Conservation (phyloP, 805 yeast genomes). For the Ogataea pignaliae region DNA sequence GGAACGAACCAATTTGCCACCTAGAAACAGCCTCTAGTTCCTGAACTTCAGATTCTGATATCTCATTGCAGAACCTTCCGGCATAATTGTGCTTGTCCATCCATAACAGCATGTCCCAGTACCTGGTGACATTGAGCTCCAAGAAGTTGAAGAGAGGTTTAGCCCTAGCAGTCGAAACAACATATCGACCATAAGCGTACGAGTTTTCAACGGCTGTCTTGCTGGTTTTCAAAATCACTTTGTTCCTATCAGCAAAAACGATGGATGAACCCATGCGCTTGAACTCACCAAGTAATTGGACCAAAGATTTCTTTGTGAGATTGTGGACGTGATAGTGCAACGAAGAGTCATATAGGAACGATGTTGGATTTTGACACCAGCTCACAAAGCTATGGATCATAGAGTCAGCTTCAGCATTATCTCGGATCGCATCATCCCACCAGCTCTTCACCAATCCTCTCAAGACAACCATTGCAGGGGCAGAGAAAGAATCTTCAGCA, state of each 20-base stretch:
- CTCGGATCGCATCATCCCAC: conserved; percentile 87
- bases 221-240: conserved; percentile 64
- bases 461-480: conserved; percentile 65
- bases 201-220: conserved; percentile 81
- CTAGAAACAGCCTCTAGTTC: conserved; percentile 46
- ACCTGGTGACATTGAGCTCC: conserved; percentile 66
- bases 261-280: conserved; percentile 72
- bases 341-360: conserved; percentile 70
- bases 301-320: conserved; percentile 72
- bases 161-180: conserved; percentile 70
- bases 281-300: conserved; percentile 79
- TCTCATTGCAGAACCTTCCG: conserved; percentile 55
- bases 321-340: conserved; percentile 86
- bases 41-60: conserved; percentile 41
- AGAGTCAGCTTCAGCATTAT: conserved; percentile 70
- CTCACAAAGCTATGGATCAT: conserved; percentile 75
- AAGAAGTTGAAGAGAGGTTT: conserved; percentile 79
- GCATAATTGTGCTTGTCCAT: conserved; percentile 88
- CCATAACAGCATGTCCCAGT: conserved; percentile 95
- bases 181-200: conserved; percentile 84
- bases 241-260: conserved; percentile 75
- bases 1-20: conserved; percentile 76
- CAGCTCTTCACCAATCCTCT: conserved; percentile 75
- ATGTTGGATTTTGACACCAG: conserved; percentile 80
- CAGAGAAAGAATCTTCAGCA: conserved; percentile 80